Evolutionary conservation across 768 basidiomycete species (phyloP).

Genomic region (Ramaria sp.): DNA sequence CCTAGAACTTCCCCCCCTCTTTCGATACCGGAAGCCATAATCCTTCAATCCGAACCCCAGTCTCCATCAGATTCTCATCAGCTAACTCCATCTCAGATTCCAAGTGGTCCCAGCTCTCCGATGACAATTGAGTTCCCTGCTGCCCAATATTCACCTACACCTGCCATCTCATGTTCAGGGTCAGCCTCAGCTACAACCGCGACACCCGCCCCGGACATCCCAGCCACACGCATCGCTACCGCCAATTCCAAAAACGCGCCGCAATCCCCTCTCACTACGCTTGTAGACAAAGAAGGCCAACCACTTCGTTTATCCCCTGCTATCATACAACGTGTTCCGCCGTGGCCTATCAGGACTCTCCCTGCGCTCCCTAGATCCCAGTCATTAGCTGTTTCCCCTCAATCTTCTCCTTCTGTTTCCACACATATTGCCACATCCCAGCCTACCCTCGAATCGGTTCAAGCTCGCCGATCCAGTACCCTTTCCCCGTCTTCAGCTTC

Average conservation of each 20-base stretch:
- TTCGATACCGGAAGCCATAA: background rate
- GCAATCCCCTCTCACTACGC: background rate
- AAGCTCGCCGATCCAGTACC: background rate
- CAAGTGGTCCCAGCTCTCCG: background rate
- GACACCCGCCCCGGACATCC: background rate
- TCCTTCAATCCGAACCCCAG: background rate
- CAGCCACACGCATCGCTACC: background rate
- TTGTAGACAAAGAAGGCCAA: background rate
- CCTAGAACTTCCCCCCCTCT: background rate
- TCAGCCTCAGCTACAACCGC: background rate
- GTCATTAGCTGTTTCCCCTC: constrained; percentile 49
- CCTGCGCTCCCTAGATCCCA: constrained; percentile 31
- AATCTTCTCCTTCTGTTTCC: constrained; percentile 91
- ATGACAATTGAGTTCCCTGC: background rate
- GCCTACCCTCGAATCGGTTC: background rate
- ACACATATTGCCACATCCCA: constrained; percentile 73
- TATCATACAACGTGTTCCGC: constrained; percentile 30
- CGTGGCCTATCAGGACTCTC: constrained; percentile 37
- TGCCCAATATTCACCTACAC: no score
- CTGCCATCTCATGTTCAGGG: background rate
- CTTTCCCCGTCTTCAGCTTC: background rate
- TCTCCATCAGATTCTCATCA: background rate
- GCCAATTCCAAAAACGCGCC: background rate
- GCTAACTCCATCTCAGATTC: background rate
- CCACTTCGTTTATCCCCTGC: constrained; percentile 31